Conservation (phyloP, 495 filamentous ascomycete genomes). For the Penicillium coprophilum region DNA sequence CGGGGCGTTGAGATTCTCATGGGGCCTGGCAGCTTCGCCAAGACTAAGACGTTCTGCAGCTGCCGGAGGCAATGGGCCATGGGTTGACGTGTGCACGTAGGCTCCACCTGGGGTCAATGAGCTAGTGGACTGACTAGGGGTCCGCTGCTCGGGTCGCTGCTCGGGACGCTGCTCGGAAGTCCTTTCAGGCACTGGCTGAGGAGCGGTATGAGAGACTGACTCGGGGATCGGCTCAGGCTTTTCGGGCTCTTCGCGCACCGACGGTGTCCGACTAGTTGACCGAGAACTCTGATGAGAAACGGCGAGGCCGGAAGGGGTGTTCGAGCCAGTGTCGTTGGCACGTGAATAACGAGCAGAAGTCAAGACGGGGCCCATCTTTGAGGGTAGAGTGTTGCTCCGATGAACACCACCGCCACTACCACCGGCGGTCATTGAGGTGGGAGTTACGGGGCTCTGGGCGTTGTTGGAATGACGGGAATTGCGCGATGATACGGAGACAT, state of each 20-base stretch:
- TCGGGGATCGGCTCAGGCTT: neutral
- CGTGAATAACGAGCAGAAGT: constrained; percentile 56
- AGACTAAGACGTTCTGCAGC: constrained; percentile 22
- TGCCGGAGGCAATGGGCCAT: constrained; percentile 34
- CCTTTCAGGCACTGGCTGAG: neutral
- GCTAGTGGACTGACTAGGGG: neutral
- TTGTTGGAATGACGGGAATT: constrained; percentile 71
- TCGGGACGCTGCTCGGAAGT: neutral
- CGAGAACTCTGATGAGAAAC: constrained; percentile 36
- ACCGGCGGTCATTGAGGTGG: constrained; percentile 54
- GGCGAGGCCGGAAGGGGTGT: constrained; percentile 35
- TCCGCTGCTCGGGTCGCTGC: neutral
- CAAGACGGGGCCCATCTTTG: constrained; percentile 79
- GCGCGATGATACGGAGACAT: constrained; percentile 73
- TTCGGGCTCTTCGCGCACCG: constrained; percentile 29
- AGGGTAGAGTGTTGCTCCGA: constrained; percentile 94
- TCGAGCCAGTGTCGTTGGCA: constrained; percentile 31
- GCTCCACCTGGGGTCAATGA: constrained; percentile 17
- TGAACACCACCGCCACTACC: constrained; percentile 66
- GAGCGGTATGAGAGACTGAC: neutral
- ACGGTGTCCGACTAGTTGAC: constrained; percentile 38
- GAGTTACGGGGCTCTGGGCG: constrained; percentile 69
- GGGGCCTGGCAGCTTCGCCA: constrained; percentile 43
- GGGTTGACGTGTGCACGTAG: constrained; percentile 39
- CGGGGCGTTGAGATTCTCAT: constrained; percentile 41